Evolutionary conservation across 1,139 yeast genomes (phyloP).

Genomic region (Meyerozyma smithsonii): DNA sequence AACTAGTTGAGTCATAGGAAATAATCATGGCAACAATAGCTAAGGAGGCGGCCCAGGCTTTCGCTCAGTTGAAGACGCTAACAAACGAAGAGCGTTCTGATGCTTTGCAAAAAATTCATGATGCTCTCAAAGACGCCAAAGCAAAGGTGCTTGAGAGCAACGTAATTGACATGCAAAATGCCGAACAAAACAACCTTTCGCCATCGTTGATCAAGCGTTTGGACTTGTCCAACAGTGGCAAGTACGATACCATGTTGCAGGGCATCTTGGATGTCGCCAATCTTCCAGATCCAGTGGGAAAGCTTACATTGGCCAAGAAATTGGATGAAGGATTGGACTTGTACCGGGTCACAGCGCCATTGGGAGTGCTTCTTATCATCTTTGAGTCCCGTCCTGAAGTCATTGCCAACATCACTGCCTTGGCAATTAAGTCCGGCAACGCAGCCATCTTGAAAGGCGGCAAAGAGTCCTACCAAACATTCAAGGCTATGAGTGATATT

Average conservation of each 20-base stretch:
- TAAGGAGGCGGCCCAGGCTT: constrained; percentile 69
- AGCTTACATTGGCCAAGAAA: constrained; percentile 72
- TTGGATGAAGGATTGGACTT: constrained; percentile 80
- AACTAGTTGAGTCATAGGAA: neutral
- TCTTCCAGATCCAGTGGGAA: constrained; percentile 87
- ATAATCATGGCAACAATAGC: constrained; percentile 61
- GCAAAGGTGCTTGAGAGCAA: constrained; percentile 68
- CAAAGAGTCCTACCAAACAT: constrained; percentile 82
- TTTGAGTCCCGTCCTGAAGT: constrained; percentile 98
- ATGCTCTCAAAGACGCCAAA: constrained; percentile 55
- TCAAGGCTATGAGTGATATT: constrained; percentile 72
- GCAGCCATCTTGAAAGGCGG: constrained; percentile 98
- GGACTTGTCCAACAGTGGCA: constrained; percentile 76
- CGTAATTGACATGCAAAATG: constrained; percentile 66
- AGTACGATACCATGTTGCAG: constrained; percentile 89
- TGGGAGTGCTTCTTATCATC: constrained; percentile 87
- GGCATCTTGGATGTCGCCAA: constrained; percentile 90
- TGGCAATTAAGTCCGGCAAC: constrained; percentile 93
- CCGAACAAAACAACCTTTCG: constrained; percentile 54
- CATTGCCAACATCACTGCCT: constrained; percentile 92
- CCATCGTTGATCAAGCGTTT: constrained; percentile 74
- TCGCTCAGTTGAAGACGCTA: constrained; percentile 73
- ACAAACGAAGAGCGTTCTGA: constrained; percentile 66
- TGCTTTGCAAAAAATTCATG: constrained; percentile 70
- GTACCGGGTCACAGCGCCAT: constrained; percentile 84